Base-by-base conservation (phyloP, 768 basidiomycete species). In the Rhodosporidiobolus odoratus region DNA sequence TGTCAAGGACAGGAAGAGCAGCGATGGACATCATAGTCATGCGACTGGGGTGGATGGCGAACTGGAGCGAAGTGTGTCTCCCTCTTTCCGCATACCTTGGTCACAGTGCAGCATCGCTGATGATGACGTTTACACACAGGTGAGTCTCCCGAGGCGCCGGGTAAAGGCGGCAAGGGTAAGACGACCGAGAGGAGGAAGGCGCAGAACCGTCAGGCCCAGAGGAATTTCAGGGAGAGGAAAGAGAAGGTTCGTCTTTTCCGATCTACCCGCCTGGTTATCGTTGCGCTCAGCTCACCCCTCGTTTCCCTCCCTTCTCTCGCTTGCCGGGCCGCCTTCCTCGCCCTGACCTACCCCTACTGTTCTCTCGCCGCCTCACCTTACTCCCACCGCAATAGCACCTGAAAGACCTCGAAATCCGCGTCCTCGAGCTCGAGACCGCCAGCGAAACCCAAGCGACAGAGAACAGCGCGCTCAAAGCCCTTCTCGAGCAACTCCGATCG, bases 151-250 rank as follows among this genome's bases (percentile, higher is more conserved):
- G 69, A 70, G 41, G 8, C 38, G 4, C 48, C 17, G 27, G 66
- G 52, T 4, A 68, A 65, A 32, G 64, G 62, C 12, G 66, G 54
- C 34, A 74, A 74, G 57, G 58, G 60, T 50, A 71, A 71, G 69
- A 71, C 69, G 43, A 62, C 45, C 10, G 69, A 68, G 47, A 91
- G 92, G 77, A 87, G 95, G 70, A 95, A 94, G 81, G 92, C 95
- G 76, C 95, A 99, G 81, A 99, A 99, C 76, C 84, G 95, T 65
- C 92, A 93, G 5, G 95, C 95, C 12, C 96, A 99, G 80, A 87
- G 95, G 62, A 95, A 95, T 2, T 99, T 99, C 83, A 84, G 95
- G 65, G 96, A 98, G 80, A 85, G 95, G 71, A 94, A 97, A 81
- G 95, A 99, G 82, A 74, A 74, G 69, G 69, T 65, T 16, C 38